Evolutionary conservation across 192 early-diverging fungal species (phyloP).

Genomic region (Coemansia sp.): DNA sequence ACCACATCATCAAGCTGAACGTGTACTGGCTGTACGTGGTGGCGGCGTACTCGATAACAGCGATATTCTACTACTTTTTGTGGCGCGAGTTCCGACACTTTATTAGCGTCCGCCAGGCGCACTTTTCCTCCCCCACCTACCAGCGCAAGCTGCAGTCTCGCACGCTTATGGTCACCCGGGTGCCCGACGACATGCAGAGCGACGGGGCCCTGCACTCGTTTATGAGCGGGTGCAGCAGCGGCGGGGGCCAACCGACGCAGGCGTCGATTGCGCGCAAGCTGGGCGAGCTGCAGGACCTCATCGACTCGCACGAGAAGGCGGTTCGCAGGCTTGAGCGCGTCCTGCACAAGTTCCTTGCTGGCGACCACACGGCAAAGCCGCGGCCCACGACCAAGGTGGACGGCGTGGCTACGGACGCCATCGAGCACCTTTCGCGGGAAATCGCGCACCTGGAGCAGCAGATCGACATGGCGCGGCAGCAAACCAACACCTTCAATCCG

Average conservation of each 20-base stretch:
- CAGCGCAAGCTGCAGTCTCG: conserved; percentile 64
- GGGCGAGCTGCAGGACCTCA: conserved; percentile 61
- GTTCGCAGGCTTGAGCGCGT: conserved; percentile 67
- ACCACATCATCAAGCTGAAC: conserved; percentile 48
- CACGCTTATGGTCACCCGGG: conserved; percentile 64
- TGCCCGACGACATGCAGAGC: conserved; percentile 59
- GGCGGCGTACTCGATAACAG: conserved; percentile 60
- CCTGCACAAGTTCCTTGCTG: conserved; percentile 56
- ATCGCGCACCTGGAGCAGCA: conserved; percentile 58
- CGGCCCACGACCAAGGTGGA: conserved; percentile 48
- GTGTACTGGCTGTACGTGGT: conserved; percentile 66
- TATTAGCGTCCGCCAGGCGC: conserved; percentile 52
- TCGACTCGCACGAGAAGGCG: conserved; percentile 62
- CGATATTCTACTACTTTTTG: conserved; percentile 55
- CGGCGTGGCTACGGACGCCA: conserved; percentile 61
- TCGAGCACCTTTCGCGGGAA: conserved; percentile 65
- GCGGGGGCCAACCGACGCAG: conserved; percentile 39
- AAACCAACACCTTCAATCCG: conserved; percentile 53
- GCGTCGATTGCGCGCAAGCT: conserved; percentile 67
- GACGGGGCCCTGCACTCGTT: conserved; percentile 57
- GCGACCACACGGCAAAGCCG: conserved; percentile 25
- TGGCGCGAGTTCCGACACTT: conserved; percentile 57
- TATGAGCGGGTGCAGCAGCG: conserved; percentile 49
- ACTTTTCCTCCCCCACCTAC: conserved; percentile 62
- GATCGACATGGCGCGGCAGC: conserved; percentile 54